phyloP scores from a whole-genome alignment of 495 filamentous ascomycete genomes.

The Penicillium lividum region DNA sequence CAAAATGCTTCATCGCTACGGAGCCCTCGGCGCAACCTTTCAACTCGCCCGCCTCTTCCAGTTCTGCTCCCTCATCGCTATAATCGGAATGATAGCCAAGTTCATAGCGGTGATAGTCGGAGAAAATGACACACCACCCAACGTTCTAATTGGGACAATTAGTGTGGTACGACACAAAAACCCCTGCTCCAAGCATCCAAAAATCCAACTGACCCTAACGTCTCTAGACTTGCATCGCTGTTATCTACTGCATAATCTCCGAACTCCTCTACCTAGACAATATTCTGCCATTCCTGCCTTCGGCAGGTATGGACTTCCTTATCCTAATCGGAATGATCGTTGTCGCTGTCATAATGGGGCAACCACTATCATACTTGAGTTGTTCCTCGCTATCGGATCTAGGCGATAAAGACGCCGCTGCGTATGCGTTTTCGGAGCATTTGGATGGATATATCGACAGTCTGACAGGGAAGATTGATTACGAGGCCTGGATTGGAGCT shows the following conservation, averaged over 20 bases:
- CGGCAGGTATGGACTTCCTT: slow-evolving; percentile 62
- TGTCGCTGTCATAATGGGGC: slow-evolving; percentile 71
- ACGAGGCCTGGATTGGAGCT: slow-evolving; percentile 61
- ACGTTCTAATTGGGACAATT: slow-evolving; percentile 75
- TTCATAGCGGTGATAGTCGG: slow-evolving; percentile 79
- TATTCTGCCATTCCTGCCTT: slow-evolving; percentile 71
- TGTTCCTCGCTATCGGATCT: slow-evolving; percentile 58
- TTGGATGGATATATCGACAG: slow-evolving; percentile 41
- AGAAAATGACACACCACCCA: slow-evolving; percentile 60
- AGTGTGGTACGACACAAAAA: slow-evolving; percentile 70
- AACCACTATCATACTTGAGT: slow-evolving; percentile 75
- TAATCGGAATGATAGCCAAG: slow-evolving; percentile 79
- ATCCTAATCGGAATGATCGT: slow-evolving; percentile 72
- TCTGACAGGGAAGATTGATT: slow-evolving; percentile 50
- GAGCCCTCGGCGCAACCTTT: slow-evolving; percentile 79
- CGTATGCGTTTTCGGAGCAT: slow-evolving; percentile 48
- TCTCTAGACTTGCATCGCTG: slow-evolving; percentile 68
- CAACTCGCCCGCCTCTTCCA: slow-evolving; percentile 71
- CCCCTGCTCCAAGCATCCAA: neutral
- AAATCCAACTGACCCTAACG: neutral
- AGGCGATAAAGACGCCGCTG: slow-evolving; percentile 35
- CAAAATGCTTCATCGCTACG: slow-evolving; percentile 47
- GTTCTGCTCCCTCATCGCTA: slow-evolving; percentile 67
- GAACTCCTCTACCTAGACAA: slow-evolving; percentile 75
- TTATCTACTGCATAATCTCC: slow-evolving; percentile 74